Conservation (phyloP, 345 rosid species). For the Citrus inodora region DNA sequence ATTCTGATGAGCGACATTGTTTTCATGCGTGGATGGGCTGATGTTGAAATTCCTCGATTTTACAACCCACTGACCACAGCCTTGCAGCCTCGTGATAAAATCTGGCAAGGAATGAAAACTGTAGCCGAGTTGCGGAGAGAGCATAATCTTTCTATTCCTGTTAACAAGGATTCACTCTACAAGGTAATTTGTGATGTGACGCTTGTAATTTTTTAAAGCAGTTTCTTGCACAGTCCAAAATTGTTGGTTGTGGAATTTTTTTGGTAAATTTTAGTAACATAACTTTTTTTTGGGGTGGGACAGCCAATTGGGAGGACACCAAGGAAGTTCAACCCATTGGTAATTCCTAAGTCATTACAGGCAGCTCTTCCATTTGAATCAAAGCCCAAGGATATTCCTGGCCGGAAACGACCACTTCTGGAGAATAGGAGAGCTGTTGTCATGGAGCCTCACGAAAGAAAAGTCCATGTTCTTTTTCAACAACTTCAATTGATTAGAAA, state of each 20-base stretch:
- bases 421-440: slow-evolving; percentile 75
- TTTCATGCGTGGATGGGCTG: too few relatives aligned
- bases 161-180: slow-evolving; percentile 83
- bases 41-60: slow-evolving; percentile 44
- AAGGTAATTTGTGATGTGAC: slow-evolving; percentile 44
- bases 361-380: slow-evolving; percentile 68
- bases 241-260: background rate
- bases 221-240: background rate
- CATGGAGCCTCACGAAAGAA: slow-evolving; percentile 61
- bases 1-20: slow-evolving; percentile 70
- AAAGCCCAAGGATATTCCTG: slow-evolving; percentile 72
- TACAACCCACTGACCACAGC: slow-evolving; percentile 84
- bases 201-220: background rate
- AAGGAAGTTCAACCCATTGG: slow-evolving; percentile 73
- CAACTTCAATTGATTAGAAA: slow-evolving; percentile 52
- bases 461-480: slow-evolving; percentile 50
- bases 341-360: slow-evolving; percentile 68
- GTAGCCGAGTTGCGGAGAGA: slow-evolving; percentile 79
- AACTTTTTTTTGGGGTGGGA: background rate
- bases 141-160: slow-evolving; percentile 58
- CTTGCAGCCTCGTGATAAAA: slow-evolving; percentile 74
- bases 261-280: background rate
- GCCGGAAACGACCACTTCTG: slow-evolving; percentile 41
- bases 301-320: slow-evolving; percentile 75
- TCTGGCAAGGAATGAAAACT: slow-evolving; percentile 94